These are phyloP conservation scores for Paspalum notatum DNA, from an alignment of 176 grass and related monocot genomes.

Conservation along the genomic window DNA sequence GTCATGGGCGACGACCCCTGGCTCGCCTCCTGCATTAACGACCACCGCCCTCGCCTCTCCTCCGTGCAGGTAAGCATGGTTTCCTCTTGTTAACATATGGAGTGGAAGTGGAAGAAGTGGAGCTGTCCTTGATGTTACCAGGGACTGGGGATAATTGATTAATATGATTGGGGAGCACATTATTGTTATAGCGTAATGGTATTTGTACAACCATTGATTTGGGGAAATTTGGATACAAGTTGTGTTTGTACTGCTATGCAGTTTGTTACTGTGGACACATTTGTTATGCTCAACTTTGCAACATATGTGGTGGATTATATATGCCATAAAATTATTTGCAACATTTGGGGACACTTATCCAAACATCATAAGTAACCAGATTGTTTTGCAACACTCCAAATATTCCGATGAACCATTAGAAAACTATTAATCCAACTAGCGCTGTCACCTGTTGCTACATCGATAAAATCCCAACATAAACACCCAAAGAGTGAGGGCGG, in stretches of 20 bases:
- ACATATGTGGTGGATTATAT: no score
- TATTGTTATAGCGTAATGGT: background rate
- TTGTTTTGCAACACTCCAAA: no score
- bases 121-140: background rate
- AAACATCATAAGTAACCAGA: no score
- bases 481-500: no score
- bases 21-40: slow-evolving; percentile 44
- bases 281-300: slow-evolving; percentile 14
- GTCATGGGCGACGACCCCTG: slow-evolving; percentile 54
- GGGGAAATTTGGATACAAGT: background rate
- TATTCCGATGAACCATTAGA: no score
- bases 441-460: no score
- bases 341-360: no score
- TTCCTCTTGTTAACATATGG: background rate
- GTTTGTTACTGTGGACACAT: background rate
- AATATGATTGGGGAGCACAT: background rate
- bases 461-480: no score
- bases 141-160: background rate
- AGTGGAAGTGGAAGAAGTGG: background rate
- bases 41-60: slow-evolving; percentile 50
- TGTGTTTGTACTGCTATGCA: background rate
- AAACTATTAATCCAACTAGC: no score
- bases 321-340: no score
- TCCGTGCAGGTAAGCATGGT: slow-evolving; percentile 51
- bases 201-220: background rate